Base-by-base conservation (phyloP, 164 flowering plant species). In the grape (Vitis vinifera) region DNA sequence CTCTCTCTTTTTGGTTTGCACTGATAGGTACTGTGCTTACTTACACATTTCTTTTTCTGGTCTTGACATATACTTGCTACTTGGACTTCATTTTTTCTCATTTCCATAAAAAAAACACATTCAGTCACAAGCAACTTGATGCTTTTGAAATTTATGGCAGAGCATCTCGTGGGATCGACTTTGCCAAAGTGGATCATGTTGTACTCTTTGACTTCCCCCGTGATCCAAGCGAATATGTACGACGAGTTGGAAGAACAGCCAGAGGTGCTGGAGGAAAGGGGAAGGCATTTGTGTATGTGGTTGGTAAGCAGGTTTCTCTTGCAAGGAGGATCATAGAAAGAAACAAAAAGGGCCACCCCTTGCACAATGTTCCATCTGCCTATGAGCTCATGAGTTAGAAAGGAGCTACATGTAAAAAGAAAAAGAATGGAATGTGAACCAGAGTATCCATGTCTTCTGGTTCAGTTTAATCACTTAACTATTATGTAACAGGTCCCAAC, bases 161-260 rank as follows among this genome's bases (percentile, higher is more conserved):
- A 68, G 97, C 99, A 50, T 96, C 99, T 4, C 83, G 97, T 16
- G 99, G 99, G 67, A 92, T 96, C 5, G 98, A 96, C 73, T 93
- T 96, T 76, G 63, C 80, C 3, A 89, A 88, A 5, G 99, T 96
- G 66, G 89, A 93, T 74, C 98, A 93, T 76, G 98, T 96, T 5
- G 74, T 96, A 62, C 93, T 96, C 30, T 93, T 96, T 71, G 99
- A 96, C 82, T 96, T 92, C 67, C 98, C 99, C 14, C 93, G 97
- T 27, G 98, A 93, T 75, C 99, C 98, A 51, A 96, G 97, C 67
- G 99, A 93, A 73, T 96, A 96, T 78, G 98, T 96, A 13, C 93
- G 99, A 4, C 92, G 98, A 49, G 99, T 96, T 66, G 99, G 99
- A 70, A 88, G 99, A 82, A 96, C 97, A 52, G 99, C 99, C n/a